Evolutionary conservation across 1,139 yeast genomes (phyloP).

Genomic region (Blastobotrys niveus): DNA sequence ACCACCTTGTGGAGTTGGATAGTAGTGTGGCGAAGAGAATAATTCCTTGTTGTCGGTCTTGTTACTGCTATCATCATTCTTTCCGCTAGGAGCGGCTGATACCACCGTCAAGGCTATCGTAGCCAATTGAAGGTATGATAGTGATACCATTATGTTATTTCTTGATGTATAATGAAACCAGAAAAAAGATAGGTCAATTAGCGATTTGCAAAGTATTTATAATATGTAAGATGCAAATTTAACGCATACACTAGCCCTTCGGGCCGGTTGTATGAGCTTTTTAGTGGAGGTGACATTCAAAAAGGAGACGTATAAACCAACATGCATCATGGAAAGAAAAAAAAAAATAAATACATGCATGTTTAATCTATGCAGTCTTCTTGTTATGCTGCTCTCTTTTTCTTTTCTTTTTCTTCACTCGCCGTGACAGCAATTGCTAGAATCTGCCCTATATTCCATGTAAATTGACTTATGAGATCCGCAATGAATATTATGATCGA

Average conservation of each 20-base stretch:
- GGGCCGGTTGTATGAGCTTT: neutral
- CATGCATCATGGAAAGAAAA: no score
- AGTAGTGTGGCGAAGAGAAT: neutral
- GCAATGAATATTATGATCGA: no score
- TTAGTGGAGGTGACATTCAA: neutral
- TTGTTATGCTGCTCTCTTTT: no score
- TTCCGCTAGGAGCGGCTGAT: neutral
- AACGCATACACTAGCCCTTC: neutral
- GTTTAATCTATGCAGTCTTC: no score
- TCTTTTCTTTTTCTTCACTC: no score
- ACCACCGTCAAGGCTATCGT: neutral
- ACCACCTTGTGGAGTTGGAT: slow-evolving; percentile 10
- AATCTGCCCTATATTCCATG: no score
- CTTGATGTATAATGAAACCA: neutral
- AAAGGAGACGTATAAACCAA: neutral
- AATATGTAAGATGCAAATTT: neutral
- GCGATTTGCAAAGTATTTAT: neutral
- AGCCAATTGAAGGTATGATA: slow-evolving; percentile 1
- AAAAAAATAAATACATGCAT: no score
- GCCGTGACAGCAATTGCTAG: no score
- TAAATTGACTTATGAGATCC: no score
- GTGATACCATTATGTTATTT: neutral
- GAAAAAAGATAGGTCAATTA: neutral
- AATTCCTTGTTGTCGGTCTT: slow-evolving; percentile 29
- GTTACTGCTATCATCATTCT: neutral